Evolutionary conservation across 495 filamentous ascomycete species (phyloP).

Genomic region (Xylaria castorea): DNA sequence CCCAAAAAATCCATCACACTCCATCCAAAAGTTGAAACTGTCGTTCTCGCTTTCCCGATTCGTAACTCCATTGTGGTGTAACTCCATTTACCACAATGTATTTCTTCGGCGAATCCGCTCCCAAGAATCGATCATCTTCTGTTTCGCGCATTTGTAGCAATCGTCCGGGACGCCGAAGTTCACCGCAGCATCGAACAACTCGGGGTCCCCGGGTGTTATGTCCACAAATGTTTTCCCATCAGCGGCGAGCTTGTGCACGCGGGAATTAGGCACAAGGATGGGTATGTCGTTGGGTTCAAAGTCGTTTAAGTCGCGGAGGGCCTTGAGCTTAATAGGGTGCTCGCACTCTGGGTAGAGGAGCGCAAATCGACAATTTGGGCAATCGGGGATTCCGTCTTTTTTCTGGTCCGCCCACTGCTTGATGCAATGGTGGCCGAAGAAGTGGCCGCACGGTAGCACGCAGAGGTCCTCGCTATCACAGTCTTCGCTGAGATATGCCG

Average conservation of each 20-base stretch:
- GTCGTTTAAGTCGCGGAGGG: background rate
- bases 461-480: background rate
- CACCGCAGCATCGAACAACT: background rate
- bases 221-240: background rate
- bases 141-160: background rate
- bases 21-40: background rate
- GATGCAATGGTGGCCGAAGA: background rate
- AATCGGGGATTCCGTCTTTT: background rate
- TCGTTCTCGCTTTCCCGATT: background rate
- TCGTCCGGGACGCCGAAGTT: background rate
- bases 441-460: conserved; percentile 4
- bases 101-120: background rate
- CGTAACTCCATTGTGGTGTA: background rate
- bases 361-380: background rate
- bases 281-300: background rate
- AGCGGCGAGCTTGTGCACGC: background rate
- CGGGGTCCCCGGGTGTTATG: background rate
- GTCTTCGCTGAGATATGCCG: background rate
- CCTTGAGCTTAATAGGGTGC: background rate
- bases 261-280: background rate
- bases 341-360: background rate
- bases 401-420: background rate
- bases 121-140: background rate
- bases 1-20: background rate
- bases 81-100: background rate